Conservation (phyloP, 1,284 basidiomycete species). For the Singerocomus inundabilis region DNA sequence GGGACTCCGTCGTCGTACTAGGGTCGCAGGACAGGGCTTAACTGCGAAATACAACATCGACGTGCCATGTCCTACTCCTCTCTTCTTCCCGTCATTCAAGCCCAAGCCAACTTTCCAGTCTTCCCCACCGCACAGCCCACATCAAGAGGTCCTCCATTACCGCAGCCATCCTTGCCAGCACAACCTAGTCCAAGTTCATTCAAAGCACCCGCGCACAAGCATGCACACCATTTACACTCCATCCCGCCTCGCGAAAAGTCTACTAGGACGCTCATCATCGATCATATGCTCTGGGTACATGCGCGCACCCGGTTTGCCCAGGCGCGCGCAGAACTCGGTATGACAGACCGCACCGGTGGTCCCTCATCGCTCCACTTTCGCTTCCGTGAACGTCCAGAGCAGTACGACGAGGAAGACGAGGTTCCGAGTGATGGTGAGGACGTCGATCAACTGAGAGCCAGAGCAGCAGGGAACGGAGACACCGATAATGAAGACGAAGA, state of each 20-base stretch:
- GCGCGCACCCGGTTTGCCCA: constrained; percentile 76
- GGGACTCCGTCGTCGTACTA: neutral
- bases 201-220: constrained; percentile 38
- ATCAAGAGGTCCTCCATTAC: constrained; percentile 5
- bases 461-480: constrained; percentile 50
- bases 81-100: constrained; percentile 18
- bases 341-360: constrained; percentile 75
- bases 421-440: constrained; percentile 64
- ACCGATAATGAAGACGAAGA: constrained; percentile 60
- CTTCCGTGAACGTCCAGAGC: constrained; percentile 66
- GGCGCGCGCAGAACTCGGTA: constrained; percentile 75
- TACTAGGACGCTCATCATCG: constrained; percentile 76
- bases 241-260: constrained; percentile 79
- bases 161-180: constrained; percentile 13
- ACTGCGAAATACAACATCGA: constrained; percentile 15
- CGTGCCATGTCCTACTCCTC: constrained; percentile 31
- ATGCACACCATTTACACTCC: constrained; percentile 51
- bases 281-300: constrained; percentile 82
- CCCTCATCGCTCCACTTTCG: constrained; percentile 52
- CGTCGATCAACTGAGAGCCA: constrained; percentile 47
- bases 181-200: constrained; percentile 20
- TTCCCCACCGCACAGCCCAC: constrained; percentile 17
- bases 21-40: constrained; percentile 22
- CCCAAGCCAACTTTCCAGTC: constrained; percentile 21
- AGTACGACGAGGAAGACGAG: constrained; percentile 71